A percentile compares a stretch with the other conserved stretches of the same genome.
Conservation (phyloP, 2,329 filamentous ascomycete species). For the Hypomyces rosellus region DNA sequence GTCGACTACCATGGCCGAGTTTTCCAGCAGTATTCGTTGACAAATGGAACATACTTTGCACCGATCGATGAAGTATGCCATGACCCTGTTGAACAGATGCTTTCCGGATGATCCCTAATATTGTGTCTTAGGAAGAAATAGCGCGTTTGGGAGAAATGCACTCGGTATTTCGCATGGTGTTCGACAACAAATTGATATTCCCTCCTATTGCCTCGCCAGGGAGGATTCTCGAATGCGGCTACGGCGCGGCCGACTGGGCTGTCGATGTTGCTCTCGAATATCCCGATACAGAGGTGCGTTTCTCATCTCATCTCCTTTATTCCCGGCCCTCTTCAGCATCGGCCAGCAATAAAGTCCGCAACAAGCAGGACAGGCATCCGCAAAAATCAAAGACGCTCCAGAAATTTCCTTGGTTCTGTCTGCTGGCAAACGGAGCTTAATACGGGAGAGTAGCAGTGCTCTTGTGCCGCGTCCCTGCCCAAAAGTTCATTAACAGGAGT, state of each 20-base stretch:
- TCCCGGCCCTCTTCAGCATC: neutral
- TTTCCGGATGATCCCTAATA: neutral
- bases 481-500: too few species aligned
- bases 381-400: too few species aligned
- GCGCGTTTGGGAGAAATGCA: slow-evolving; percentile 60
- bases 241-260: slow-evolving; percentile 66
- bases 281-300: slow-evolving; percentile 56
- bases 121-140: slow-evolving; percentile 52
- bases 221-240: slow-evolving; percentile 66
- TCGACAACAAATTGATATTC: slow-evolving; percentile 63
- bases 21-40: slow-evolving; percentile 61
- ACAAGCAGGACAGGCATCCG: neutral
- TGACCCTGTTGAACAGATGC: neutral
- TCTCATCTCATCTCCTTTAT: neutral
- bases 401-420: too few species aligned
- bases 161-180: slow-evolving; percentile 54
- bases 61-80: slow-evolving; percentile 63
- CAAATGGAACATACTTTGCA: slow-evolving; percentile 58
- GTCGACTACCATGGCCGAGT: slow-evolving; percentile 55
- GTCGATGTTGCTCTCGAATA: slow-evolving; percentile 58
- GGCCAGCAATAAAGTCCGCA: neutral
- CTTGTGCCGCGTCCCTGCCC: too few species aligned
- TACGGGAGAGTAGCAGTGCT: too few species aligned
- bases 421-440: too few species aligned
- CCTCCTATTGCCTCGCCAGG: slow-evolving; percentile 54